Evolutionary conservation across 202 grass and related monocot genomes (phyloP).

Genomic region (Zoysia matrella): DNA sequence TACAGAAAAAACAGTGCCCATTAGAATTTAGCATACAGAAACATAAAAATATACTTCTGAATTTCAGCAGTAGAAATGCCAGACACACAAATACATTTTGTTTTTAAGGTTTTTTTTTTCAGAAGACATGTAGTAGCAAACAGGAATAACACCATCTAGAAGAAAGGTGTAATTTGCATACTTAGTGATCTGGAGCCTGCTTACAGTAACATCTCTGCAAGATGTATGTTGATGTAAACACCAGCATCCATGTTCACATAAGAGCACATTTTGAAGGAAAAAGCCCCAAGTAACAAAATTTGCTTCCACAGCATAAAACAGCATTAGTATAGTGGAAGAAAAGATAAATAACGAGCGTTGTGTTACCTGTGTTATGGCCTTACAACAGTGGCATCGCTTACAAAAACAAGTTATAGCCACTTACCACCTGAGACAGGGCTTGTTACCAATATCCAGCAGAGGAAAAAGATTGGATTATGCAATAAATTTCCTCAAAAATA

Average conservation of each 20-base stretch:
- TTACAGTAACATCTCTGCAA: constrained; percentile 56
- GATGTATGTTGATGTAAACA: constrained; percentile 59
- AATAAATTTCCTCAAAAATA: too few species aligned
- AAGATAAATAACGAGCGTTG: constrained; percentile 22
- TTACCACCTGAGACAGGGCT: constrained; percentile 46
- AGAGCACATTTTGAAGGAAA: constrained; percentile 59
- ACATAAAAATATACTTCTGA: neutral
- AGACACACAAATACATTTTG: neutral
- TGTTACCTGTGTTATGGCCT: constrained; percentile 49
- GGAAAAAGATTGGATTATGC: constrained; percentile 14
- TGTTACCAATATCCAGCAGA: constrained; percentile 42
- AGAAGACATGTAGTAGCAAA: constrained; percentile 35
- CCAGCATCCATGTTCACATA: constrained; percentile 61
- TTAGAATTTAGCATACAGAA: constrained; percentile 6
- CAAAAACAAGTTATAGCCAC: constrained; percentile 36
- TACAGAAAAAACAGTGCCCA: neutral
- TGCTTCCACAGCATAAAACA: constrained; percentile 54
- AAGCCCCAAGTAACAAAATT: constrained; percentile 45
- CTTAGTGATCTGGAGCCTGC: constrained; percentile 52
- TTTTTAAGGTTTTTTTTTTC: too few species aligned
- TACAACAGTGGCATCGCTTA: constrained; percentile 17
- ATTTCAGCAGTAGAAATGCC: constrained; percentile 3
- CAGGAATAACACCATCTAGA: constrained; percentile 39
- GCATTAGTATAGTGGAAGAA: constrained; percentile 47
- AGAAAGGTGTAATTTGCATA: constrained; percentile 48